Conservation (phyloP, 352 stramenopile genomes). For the Thalassiosira oceanica region DNA sequence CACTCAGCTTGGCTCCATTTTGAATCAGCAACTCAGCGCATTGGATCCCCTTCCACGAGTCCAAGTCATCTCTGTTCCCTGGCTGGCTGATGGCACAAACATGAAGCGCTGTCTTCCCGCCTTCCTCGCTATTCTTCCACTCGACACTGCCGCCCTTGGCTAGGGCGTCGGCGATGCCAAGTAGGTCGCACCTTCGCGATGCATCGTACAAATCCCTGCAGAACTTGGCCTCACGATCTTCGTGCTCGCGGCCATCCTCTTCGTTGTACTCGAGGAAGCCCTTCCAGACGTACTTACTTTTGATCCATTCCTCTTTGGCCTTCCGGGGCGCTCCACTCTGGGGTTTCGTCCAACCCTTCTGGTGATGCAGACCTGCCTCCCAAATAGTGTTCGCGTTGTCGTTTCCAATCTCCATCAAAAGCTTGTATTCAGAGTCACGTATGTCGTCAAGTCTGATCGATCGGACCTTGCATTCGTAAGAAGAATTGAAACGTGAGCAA, state of each 20-base stretch:
- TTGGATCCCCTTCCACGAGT: too few relatives aligned
- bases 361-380: conserved; percentile 59
- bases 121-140: conserved; percentile 65
- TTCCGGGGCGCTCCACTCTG: conserved; percentile 45
- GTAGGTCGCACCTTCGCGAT: conserved; percentile 51
- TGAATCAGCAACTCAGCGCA: too few relatives aligned
- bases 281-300: conserved; percentile 80
- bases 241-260: conserved; percentile 48
- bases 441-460: too few relatives aligned
- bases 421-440: too few relatives aligned
- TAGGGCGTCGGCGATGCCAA: conserved; percentile 50
- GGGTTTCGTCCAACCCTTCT: conserved; percentile 78
- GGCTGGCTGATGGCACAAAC: conserved; percentile 49
- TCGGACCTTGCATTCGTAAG: too few relatives aligned
- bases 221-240: conserved; percentile 59
- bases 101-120: conserved; percentile 62
- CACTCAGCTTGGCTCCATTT: too few relatives aligned
- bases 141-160: conserved; percentile 63
- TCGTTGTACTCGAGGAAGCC: conserved; percentile 71
- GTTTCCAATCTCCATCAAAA: conserved; percentile 70
- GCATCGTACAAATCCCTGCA: conserved; percentile 61
- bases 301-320: conserved; percentile 78
- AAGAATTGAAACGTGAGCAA: too few relatives aligned
- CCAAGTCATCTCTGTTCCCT: too few relatives aligned
- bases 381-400: conserved; percentile 75